These are phyloP conservation scores for Calonectria fujianensis DNA, from an alignment of 2,329 filamentous ascomycete genomes.

Conservation along the genomic window DNA sequence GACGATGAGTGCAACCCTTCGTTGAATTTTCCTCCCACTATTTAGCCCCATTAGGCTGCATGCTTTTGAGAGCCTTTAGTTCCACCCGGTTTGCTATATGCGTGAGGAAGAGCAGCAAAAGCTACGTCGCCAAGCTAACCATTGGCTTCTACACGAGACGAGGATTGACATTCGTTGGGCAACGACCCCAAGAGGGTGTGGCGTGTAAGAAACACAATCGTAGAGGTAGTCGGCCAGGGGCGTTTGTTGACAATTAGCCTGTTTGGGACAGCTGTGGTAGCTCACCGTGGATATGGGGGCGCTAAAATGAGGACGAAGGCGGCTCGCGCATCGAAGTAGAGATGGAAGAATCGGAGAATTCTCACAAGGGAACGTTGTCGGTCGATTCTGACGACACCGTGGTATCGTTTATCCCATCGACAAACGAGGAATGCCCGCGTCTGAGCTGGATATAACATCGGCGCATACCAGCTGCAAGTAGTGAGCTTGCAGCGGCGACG, in stretches of 20 bases:
- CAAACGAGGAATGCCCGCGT: constrained; percentile 40
- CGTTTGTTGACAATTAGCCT: constrained; percentile 65
- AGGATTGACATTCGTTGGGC: neutral
- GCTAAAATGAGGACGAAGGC: constrained; percentile 35
- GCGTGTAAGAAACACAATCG: constrained; percentile 36
- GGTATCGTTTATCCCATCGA: constrained; percentile 23
- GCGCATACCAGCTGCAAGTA: constrained; percentile 47
- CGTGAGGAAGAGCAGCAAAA: neutral
- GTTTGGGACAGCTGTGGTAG: constrained; percentile 57
- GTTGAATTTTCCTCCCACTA: neutral
- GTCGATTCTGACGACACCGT: constrained; percentile 5
- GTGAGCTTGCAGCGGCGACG: constrained; percentile 9
- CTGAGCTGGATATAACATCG: constrained; percentile 38
- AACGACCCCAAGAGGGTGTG: neutral
- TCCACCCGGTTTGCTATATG: neutral
- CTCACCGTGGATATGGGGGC: constrained; percentile 36
- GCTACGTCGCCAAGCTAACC: neutral
- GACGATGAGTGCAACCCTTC: neutral
- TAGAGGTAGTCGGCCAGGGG: constrained; percentile 36
- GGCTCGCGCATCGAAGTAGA: neutral
- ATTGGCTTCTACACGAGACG: neutral
- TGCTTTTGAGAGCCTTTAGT: too few species aligned
- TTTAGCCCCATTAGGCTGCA: too few species aligned
- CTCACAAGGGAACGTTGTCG: constrained; percentile 8
- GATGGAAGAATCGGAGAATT: neutral